phyloP scores from a whole-genome alignment of 495 filamentous ascomycete species.

The Mytilinidion resinicola region DNA sequence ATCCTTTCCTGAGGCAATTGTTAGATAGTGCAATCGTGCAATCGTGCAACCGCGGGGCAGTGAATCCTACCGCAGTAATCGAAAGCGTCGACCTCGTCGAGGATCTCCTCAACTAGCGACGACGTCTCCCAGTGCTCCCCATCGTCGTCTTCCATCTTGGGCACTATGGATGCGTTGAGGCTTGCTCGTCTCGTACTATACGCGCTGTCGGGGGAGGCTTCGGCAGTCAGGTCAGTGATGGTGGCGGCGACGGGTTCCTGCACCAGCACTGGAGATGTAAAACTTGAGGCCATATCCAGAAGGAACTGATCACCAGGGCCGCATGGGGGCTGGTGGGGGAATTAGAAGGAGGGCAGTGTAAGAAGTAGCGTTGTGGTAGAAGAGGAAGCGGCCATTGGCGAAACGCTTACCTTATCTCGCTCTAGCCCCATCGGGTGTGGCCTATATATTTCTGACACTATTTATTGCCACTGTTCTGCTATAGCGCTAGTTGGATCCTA shows the following conservation, averaged over 20 bases:
- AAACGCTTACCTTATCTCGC: no score
- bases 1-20: conserved; percentile 30
- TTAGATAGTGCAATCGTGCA: conserved; percentile 1
- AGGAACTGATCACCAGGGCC: not conserved
- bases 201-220: not conserved
- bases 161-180: not conserved
- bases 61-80: conserved; percentile 27
- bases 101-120: conserved; percentile 61
- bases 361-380: no score
- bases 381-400: no score
- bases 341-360: no score
- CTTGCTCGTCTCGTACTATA: not conserved
- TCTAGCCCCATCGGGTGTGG: no score
- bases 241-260: not conserved
- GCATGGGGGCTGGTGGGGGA: not conserved
- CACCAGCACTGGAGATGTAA: not conserved
- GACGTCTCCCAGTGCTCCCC: conserved; percentile 60
- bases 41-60: not conserved
- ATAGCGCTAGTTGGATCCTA: no score
- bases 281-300: not conserved
- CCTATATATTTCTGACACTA: no score
- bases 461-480: no score
- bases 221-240: conserved; percentile 1
- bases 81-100: conserved; percentile 52
- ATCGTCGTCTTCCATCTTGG: conserved; percentile 48